phyloP scores from a whole-genome alignment of 768 basidiomycete species.

The Lactarius vividus region DNA sequence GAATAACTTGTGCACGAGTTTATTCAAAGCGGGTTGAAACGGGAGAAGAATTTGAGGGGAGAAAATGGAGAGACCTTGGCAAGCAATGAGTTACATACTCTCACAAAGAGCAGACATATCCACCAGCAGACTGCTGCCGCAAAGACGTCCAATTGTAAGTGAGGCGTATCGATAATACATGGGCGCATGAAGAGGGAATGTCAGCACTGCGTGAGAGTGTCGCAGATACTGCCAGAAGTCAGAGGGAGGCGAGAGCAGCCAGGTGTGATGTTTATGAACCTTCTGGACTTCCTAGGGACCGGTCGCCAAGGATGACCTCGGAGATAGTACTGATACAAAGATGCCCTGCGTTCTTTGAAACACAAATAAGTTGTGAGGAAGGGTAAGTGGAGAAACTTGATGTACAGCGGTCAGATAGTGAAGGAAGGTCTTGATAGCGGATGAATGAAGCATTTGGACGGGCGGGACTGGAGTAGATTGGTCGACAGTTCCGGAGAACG shows the following conservation, averaged over 20 bases:
- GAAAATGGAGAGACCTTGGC: slow-evolving; percentile 21
- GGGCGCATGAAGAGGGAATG: slow-evolving; percentile 28
- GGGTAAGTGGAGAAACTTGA: neutral
- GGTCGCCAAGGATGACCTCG: slow-evolving; percentile 15
- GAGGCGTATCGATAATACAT: slow-evolving; percentile 40
- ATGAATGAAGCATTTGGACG: slow-evolving; percentile 46
- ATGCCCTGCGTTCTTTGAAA: slow-evolving; percentile 45
- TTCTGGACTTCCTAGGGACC: slow-evolving; percentile 12
- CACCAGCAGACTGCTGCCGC: slow-evolving; percentile 5
- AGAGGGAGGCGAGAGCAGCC: slow-evolving; percentile 34
- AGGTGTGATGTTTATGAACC: slow-evolving; percentile 7
- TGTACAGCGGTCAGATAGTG: slow-evolving; percentile 41
- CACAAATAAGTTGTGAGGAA: slow-evolving; percentile 18
- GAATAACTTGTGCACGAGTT: slow-evolving; percentile 14
- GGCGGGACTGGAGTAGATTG: slow-evolving; percentile 38
- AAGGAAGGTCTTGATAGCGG: slow-evolving; percentile 48
- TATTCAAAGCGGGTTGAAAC: slow-evolving; percentile 20
- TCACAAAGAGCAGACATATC: slow-evolving; percentile 52
- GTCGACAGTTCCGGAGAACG: slow-evolving; percentile 54
- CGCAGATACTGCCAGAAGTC: slow-evolving; percentile 41
- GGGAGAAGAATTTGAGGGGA: slow-evolving; percentile 22
- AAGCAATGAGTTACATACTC: slow-evolving; percentile 26
- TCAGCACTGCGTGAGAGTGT: slow-evolving; percentile 30
- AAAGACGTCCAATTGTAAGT: slow-evolving; percentile 41
- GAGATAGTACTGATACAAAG: slow-evolving; percentile 23